These are phyloP conservation scores for Neurospora sp. DNA, from an alignment of 495 filamentous ascomycete genomes.

Conservation along the genomic window DNA sequence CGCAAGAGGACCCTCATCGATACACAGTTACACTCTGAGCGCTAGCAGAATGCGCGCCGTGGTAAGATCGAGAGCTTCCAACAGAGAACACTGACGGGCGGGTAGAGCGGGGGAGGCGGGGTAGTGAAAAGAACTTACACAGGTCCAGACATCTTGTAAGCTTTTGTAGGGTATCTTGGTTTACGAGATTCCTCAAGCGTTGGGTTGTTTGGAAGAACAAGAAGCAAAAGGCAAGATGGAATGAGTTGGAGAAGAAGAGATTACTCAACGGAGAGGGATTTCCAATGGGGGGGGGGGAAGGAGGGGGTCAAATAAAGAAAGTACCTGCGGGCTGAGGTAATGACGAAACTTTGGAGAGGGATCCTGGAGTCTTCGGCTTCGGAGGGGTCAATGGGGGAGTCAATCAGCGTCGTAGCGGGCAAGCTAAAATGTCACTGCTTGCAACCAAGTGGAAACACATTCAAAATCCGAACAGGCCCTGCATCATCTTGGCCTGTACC, in stretches of 20 bases:
- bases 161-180: slow-evolving; percentile 3
- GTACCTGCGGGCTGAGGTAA: slow-evolving; percentile 7
- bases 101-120: slow-evolving; percentile 19
- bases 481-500: slow-evolving; percentile 21
- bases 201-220: slow-evolving; percentile 1
- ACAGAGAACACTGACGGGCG: slow-evolving; percentile 4
- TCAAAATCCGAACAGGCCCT: slow-evolving; percentile 17
- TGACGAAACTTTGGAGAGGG: slow-evolving; percentile 26
- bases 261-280: slow-evolving; percentile 12
- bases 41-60: not conserved
- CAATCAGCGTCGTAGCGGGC: not conserved
- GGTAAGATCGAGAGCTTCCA: not conserved
- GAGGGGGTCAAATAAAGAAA: slow-evolving; percentile 7
- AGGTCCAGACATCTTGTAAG: slow-evolving; percentile 39
- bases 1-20: not conserved
- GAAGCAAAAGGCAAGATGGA: not conserved
- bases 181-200: slow-evolving; percentile 4
- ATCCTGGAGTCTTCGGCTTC: slow-evolving; percentile 11
- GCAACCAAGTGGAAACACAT: slow-evolving; percentile 9
- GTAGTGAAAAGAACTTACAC: slow-evolving; percentile 35
- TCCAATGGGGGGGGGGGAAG: slow-evolving; percentile 12
- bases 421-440: slow-evolving; percentile 4
- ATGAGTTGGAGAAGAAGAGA: slow-evolving; percentile 8
- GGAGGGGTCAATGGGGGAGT: slow-evolving; percentile 16
- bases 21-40: not conserved